phyloP scores from a whole-genome alignment of 805 yeast genomes.

The Teunomyces tritomae region DNA sequence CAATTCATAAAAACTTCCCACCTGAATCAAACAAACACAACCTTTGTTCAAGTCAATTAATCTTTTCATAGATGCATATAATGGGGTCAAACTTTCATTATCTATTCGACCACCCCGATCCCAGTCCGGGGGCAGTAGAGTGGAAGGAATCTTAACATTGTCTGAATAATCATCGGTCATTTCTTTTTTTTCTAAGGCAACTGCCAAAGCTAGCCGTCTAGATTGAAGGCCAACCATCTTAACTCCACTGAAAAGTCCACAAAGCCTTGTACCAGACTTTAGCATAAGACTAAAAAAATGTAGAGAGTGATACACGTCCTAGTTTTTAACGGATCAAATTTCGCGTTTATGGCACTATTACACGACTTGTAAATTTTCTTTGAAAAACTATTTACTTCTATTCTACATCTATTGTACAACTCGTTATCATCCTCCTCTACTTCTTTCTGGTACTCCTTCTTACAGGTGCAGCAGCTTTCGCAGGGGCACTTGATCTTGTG shows the following conservation, averaged over 20 bases:
- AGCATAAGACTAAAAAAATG: neutral
- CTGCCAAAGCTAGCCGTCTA: neutral
- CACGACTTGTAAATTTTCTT: neutral
- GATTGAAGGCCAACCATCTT: neutral
- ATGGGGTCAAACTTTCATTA: constrained; percentile 30
- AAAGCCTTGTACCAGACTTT: neutral
- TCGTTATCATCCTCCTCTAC: constrained; percentile 2
- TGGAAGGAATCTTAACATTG: neutral
- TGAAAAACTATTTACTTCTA: neutral
- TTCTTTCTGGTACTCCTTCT: constrained; percentile 14
- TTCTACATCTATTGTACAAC: constrained; percentile 1
- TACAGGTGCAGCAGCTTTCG: constrained; percentile 8
- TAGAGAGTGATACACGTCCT: neutral
- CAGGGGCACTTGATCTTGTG: constrained; percentile 8
- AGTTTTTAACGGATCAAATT: neutral
- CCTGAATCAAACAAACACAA: constrained; percentile 57
- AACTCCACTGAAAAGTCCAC: neutral
- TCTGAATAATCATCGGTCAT: neutral
- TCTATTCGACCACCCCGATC: constrained; percentile 41
- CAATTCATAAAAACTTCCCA: constrained; percentile 83
- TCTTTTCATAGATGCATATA: constrained; percentile 31
- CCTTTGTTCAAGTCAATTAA: constrained; percentile 35
- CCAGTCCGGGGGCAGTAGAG: constrained; percentile 21
- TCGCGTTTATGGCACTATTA: neutral
- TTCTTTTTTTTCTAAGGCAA: neutral